Conservation (phyloP, 345 rosid genomes). For the Populus euphratica region DNA sequence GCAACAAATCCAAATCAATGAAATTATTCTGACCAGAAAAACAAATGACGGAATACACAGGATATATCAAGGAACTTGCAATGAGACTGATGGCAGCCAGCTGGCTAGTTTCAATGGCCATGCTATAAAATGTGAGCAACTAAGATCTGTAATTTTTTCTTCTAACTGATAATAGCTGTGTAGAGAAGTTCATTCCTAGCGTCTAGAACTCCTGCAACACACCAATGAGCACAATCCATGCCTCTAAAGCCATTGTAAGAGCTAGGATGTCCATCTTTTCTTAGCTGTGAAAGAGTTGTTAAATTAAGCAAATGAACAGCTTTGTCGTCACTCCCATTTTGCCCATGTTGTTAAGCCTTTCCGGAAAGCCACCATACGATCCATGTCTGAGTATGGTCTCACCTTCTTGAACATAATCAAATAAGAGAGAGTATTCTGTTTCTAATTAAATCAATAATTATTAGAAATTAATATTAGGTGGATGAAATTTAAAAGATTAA, state of each 20-base stretch:
- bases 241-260: slow-evolving; percentile 41
- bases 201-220: slow-evolving; percentile 59
- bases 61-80: background rate
- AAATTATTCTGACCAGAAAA: background rate
- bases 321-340: slow-evolving; percentile 53
- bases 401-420: slow-evolving; percentile 55
- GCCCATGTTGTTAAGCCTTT: slow-evolving; percentile 77
- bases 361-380: slow-evolving; percentile 67
- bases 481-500: no score
- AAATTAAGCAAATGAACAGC: slow-evolving; percentile 54
- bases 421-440: no score
- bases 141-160: background rate
- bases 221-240: slow-evolving; percentile 82
- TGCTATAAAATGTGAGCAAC: no score
- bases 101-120: no score
- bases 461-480: no score
- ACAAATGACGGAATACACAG: background rate
- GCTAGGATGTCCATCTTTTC: slow-evolving; percentile 68
- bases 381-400: slow-evolving; percentile 44
- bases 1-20: background rate
- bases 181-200: slow-evolving; percentile 61
- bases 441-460: no score
- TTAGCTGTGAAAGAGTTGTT: slow-evolving; percentile 56
- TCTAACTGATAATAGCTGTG: slow-evolving; percentile 27
- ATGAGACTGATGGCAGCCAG: no score